Evolutionary conservation across 306 rosid species (phyloP).

Genomic region (Carpinus viminea): DNA sequence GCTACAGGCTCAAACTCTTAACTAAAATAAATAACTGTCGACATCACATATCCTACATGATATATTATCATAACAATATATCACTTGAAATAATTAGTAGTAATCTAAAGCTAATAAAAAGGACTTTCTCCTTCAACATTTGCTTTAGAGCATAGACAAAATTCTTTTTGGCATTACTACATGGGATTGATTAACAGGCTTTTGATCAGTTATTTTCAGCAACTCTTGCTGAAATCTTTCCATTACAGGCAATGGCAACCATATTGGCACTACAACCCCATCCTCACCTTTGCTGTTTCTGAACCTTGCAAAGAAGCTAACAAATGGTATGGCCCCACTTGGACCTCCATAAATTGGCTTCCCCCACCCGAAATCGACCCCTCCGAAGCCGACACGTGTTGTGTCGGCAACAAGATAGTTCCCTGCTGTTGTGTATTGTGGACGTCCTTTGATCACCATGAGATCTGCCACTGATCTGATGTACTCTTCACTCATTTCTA

Average conservation of each 20-base stretch:
- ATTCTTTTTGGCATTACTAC: neutral
- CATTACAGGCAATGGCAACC: neutral
- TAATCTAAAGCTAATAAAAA: no score
- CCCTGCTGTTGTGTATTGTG: neutral
- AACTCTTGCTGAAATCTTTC: neutral
- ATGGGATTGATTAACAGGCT: neutral
- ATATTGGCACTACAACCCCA: neutral
- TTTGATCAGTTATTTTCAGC: neutral
- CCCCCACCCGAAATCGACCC: neutral
- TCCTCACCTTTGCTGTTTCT: neutral
- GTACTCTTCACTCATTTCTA: neutral
- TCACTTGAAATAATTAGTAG: no score
- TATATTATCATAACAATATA: no score
- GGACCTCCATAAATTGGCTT: conserved; percentile 1
- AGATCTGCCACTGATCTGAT: neutral
- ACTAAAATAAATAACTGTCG: no score
- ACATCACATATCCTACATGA: no score
- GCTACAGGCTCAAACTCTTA: no score
- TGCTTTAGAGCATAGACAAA: neutral
- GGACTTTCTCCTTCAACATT: no score
- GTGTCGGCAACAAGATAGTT: neutral
- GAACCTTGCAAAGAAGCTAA: neutral
- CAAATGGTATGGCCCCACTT: neutral
- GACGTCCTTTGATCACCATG: neutral
- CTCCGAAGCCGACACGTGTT: neutral